Percentiles rank a stretch among this genome's conserved stretches.
phyloP scores from a whole-genome alignment of 2,329 filamentous ascomycete genomes.

The Monilinia aucupariae region DNA sequence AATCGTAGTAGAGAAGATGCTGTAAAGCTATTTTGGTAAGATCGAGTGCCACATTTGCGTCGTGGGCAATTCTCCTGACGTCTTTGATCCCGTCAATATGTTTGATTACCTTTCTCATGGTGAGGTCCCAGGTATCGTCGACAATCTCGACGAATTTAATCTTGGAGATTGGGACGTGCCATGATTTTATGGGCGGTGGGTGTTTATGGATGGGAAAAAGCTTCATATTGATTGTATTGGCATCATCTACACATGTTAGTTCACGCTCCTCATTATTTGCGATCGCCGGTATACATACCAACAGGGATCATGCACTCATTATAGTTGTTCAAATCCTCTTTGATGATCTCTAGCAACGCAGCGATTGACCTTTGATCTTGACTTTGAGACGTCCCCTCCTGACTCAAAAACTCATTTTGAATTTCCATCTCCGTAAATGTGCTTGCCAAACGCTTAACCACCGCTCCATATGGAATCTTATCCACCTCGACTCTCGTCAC shows the following conservation, averaged over 20 bases:
- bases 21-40: constrained; percentile 81
- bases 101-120: constrained; percentile 71
- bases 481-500: constrained; percentile 67
- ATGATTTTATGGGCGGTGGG: constrained; percentile 72
- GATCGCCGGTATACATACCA: constrained; percentile 50
- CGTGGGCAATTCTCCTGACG: constrained; percentile 76
- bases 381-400: constrained; percentile 31
- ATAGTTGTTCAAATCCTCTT: constrained; percentile 91
- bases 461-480: constrained; percentile 73
- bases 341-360: constrained; percentile 73
- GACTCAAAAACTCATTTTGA: constrained; percentile 77
- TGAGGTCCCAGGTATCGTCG: constrained; percentile 68
- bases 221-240: constrained; percentile 94
- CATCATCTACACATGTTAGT: constrained; percentile 58
- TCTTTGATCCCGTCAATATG: constrained; percentile 89
- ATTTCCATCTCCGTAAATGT: constrained; percentile 88
- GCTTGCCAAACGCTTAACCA: constrained; percentile 78
- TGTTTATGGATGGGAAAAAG: constrained; percentile 78
- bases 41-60: constrained; percentile 79
- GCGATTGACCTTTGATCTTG: constrained; percentile 66
- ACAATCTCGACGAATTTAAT: constrained; percentile 60
- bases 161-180: constrained; percentile 82
- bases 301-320: constrained; percentile 98
- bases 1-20: constrained; percentile 90
- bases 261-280: neutral